Evolutionary conservation across 495 filamentous ascomycete genomes (phyloP).

Genomic region (Copromyces sp.): DNA sequence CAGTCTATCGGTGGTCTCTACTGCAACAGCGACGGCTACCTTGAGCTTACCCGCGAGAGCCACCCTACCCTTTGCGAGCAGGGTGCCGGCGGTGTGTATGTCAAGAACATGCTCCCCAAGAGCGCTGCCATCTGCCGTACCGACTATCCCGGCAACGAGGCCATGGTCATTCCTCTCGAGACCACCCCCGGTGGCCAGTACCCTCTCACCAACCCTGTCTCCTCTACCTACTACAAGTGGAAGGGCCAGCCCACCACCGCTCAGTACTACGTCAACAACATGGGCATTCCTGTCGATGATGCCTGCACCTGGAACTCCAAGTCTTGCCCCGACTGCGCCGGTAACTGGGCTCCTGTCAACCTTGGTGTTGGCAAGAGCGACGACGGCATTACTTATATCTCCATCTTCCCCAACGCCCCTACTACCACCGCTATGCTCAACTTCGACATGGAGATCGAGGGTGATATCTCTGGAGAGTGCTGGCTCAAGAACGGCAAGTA

Average conservation of each 20-base stretch:
- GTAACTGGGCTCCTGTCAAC: constrained; percentile 89
- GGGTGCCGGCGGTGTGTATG: constrained; percentile 58
- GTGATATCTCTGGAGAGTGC: constrained; percentile 58
- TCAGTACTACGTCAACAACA: constrained; percentile 94
- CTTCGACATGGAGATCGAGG: constrained; percentile 63
- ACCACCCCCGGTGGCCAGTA: constrained; percentile 44
- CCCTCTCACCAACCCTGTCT: constrained; percentile 63
- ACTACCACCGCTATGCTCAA: constrained; percentile 54
- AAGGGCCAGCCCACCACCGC: constrained; percentile 65
- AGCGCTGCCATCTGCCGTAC: constrained; percentile 80
- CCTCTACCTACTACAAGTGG: constrained; percentile 64
- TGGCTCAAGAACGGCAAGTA: constrained; percentile 58
- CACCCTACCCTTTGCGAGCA: constrained; percentile 61
- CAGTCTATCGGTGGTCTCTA: constrained; percentile 84
- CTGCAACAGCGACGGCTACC: constrained; percentile 65
- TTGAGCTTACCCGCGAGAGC: constrained; percentile 63
- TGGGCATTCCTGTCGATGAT: constrained; percentile 51
- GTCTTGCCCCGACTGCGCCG: constrained; percentile 38
- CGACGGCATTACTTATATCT: constrained; percentile 62
- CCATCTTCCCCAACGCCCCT: constrained; percentile 59
- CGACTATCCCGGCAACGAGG: constrained; percentile 87
- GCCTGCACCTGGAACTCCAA: constrained; percentile 71
- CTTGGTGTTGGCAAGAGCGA: constrained; percentile 65
- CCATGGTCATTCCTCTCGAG: constrained; percentile 68
- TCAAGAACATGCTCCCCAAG: constrained; percentile 59